Evolutionary conservation across 441 rosid species (phyloP).

Genomic region (Erysimum cheiri): DNA sequence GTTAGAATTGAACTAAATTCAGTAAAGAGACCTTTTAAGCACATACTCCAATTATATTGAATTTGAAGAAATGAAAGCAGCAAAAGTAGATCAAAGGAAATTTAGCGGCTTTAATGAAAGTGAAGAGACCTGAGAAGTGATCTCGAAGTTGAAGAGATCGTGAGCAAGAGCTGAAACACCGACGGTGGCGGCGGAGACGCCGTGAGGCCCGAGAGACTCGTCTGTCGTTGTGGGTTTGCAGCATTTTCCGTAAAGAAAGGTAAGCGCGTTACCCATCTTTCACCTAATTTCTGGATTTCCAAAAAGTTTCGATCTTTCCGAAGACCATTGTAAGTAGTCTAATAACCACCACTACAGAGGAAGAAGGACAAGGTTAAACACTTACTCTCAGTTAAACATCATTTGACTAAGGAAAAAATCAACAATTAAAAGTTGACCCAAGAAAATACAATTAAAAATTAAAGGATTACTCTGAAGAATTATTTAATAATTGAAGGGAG

Average conservation of each 20-base stretch:
- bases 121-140: conserved; percentile 63
- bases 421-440: no score
- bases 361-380: no score
- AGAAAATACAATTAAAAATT: no score
- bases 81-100: neutral
- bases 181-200: conserved; percentile 60
- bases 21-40: neutral
- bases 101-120: neutral
- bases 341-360: no score
- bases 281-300: conserved; percentile 9
- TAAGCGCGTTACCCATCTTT: conserved; percentile 77
- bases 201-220: conserved; percentile 63
- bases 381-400: no score
- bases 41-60: no score
- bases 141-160: conserved; percentile 76
- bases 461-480: no score
- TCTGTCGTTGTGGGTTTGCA: conserved; percentile 56
- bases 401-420: no score
- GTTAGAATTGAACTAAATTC: neutral
- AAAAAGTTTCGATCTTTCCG: conserved; percentile 30
- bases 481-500: no score
- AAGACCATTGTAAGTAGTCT: no score
- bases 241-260: conserved; percentile 56
- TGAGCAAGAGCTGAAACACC: conserved; percentile 83
- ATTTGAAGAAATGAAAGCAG: no score